phyloP scores from a whole-genome alignment of 169 alveolate species.

The Besnoitia besnoiti region DNA sequence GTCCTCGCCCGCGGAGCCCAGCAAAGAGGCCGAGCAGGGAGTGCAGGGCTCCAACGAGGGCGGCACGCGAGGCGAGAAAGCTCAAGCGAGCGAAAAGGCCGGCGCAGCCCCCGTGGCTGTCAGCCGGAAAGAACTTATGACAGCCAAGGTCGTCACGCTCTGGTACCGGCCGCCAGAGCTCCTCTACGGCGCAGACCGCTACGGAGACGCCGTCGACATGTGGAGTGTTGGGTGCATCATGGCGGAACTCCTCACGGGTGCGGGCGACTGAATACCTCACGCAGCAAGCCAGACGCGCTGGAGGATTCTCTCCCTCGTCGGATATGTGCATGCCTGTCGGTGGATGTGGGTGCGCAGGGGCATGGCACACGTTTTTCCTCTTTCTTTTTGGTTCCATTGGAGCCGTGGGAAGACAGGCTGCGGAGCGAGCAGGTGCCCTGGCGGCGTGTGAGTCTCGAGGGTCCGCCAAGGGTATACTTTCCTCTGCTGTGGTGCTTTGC shows the following conservation, averaged over 20 bases:
- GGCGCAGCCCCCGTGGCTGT: slow-evolving; percentile 45
- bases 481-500: too few relatives aligned
- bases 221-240: slow-evolving; percentile 90
- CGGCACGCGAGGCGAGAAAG: background rate
- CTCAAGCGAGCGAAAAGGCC: background rate
- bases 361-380: too few relatives aligned
- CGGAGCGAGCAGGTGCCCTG: too few relatives aligned
- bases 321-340: too few relatives aligned
- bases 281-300: too few relatives aligned
- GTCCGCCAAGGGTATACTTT: too few relatives aligned
- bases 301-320: too few relatives aligned
- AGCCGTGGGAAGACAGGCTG: too few relatives aligned
- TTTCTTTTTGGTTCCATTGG: too few relatives aligned
- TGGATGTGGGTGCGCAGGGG: too few relatives aligned
- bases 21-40: background rate
- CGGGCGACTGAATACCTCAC: too few relatives aligned
- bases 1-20: slow-evolving; percentile 1
- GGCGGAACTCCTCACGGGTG: slow-evolving; percentile 57
- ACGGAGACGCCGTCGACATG: slow-evolving; percentile 91
- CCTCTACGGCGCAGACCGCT: slow-evolving; percentile 88
- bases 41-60: background rate
- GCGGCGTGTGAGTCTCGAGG: too few relatives aligned
- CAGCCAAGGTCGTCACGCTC: slow-evolving; percentile 89
- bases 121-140: slow-evolving; percentile 79
- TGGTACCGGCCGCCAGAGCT: slow-evolving; percentile 98